Conservation (phyloP, 352 stramenopile species). For the Globisporangium emineosum region DNA sequence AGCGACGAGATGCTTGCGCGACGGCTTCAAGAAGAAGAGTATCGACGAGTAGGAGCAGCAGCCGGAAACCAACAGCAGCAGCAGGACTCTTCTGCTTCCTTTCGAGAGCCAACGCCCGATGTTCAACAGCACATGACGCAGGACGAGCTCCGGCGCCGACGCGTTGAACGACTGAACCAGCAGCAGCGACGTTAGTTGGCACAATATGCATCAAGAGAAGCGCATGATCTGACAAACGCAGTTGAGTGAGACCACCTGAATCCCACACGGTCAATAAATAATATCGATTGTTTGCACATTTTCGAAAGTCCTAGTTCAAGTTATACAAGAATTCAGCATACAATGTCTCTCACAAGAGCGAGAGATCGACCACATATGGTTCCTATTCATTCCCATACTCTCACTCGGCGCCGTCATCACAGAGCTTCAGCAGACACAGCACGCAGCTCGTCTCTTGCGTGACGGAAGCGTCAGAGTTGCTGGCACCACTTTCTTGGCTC, state of each 20-base stretch:
- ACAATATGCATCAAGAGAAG: neutral
- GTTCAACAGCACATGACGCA: slow-evolving; percentile 12
- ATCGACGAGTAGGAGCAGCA: slow-evolving; percentile 1
- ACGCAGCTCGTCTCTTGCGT: slow-evolving; percentile 15
- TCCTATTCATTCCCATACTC: no score
- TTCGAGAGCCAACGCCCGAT: neutral
- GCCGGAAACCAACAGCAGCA: neutral
- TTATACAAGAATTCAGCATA: neutral
- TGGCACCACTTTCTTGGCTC: neutral
- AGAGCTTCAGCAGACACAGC: slow-evolving; percentile 33
- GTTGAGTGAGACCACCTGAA: no score
- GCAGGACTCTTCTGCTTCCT: neutral
- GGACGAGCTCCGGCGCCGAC: slow-evolving; percentile 30
- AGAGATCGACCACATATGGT: no score
- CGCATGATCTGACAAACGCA: no score
- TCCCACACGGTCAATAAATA: neutral
- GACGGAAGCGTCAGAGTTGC: neutral
- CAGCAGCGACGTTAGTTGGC: neutral
- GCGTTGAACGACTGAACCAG: slow-evolving; percentile 22
- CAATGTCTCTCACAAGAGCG: neutral
- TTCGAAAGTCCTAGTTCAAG: neutral
- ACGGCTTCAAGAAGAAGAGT: slow-evolving; percentile 29
- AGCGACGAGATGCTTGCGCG: slow-evolving; percentile 23
- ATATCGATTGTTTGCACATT: neutral
- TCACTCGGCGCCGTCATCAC: slow-evolving; percentile 2